phyloP scores from a whole-genome alignment of 495 filamentous ascomycete genomes.

The Aspergillus ellipticus region DNA sequence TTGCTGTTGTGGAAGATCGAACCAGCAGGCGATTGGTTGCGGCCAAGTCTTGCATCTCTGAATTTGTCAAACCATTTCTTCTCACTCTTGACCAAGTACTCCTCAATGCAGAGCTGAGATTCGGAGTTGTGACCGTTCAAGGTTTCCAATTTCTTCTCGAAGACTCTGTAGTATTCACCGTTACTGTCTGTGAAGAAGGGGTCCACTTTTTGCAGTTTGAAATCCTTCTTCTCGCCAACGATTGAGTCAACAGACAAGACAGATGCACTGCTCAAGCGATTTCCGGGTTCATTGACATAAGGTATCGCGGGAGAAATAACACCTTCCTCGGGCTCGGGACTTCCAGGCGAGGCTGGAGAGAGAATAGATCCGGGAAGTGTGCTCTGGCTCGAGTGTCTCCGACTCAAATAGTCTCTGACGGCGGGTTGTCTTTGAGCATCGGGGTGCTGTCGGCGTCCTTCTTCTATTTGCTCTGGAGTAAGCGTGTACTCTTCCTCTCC shows the following conservation, averaged over 20 bases:
- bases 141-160: conserved; percentile 56
- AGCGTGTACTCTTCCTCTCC: conserved; percentile 43
- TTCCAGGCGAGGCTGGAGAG: conserved; percentile 30
- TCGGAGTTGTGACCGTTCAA: conserved; percentile 57
- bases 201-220: conserved; percentile 64
- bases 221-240: conserved; percentile 59
- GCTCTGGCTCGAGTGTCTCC: conserved; percentile 29
- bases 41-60: conserved; percentile 53
- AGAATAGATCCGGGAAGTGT: conserved; percentile 19
- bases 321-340: conserved; percentile 40
- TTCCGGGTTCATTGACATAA: conserved; percentile 31
- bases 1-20: conserved; percentile 37
- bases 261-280: conserved; percentile 43
- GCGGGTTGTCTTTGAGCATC: conserved; percentile 9
- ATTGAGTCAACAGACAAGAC: conserved; percentile 52
- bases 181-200: conserved; percentile 68
- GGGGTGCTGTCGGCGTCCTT: conserved; percentile 25
- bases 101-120: conserved; percentile 61
- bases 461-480: conserved; percentile 32
- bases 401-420: conserved; percentile 14
- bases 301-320: conserved; percentile 29
- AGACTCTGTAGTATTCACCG: conserved; percentile 58
- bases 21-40: conserved; percentile 43
- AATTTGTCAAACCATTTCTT: conserved; percentile 68
- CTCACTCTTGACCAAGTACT: conserved; percentile 64